Base-by-base conservation (phyloP, 2,329 filamentous ascomycete species). In the Daldinia eschscholtzii region DNA sequence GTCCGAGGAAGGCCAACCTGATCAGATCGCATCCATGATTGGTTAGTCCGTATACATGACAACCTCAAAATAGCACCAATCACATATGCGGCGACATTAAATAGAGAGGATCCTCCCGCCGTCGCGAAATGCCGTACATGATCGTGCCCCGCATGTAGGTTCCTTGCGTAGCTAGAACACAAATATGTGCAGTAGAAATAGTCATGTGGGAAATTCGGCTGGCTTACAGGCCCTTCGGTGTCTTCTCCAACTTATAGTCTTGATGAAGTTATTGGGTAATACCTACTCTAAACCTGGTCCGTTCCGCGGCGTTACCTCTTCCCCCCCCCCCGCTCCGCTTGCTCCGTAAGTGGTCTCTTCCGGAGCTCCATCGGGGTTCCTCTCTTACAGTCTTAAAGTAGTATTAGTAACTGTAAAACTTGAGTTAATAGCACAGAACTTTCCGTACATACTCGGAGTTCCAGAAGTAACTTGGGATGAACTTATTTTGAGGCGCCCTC, bases 201-300 rank as follows among this genome's bases (percentile, higher is more conserved):
- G 60, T 64, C 67, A 70, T 67, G 64, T 55, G 60, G 44, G 60
- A 39, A 42, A 64, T 64, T 61, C 18, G 33, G 58, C 15, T 57
- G 39, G 7, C 15, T 57, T 44, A 12, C 15, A 18, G 26, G 26
- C 26, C 10, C 44, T n/a, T 15, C n/a, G 5, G 9, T 4, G 20
- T 44, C 50, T 35, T 55, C 50, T 57, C 37, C 55, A 50, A 50
- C 23, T n/a, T 28, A 20, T 20, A 42, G n/a, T n/a, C 15, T 42
- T n/a, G 41, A 42, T 42, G 41, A 42, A 42, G 18, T 20, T 42
- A 42, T 42, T 42, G n/a, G 41, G 18, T 9, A 42, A 9, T 42
- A 23, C 20, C 1, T 23, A 20, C n/a, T 42, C 15, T 18, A 42
- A 20, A 42, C 6, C 13, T 20, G 18, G n/a, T 42, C n/a, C 41